Evolutionary conservation across 2,329 filamentous ascomycete species (phyloP).

Genomic region (Cladorrhinum sp.): DNA sequence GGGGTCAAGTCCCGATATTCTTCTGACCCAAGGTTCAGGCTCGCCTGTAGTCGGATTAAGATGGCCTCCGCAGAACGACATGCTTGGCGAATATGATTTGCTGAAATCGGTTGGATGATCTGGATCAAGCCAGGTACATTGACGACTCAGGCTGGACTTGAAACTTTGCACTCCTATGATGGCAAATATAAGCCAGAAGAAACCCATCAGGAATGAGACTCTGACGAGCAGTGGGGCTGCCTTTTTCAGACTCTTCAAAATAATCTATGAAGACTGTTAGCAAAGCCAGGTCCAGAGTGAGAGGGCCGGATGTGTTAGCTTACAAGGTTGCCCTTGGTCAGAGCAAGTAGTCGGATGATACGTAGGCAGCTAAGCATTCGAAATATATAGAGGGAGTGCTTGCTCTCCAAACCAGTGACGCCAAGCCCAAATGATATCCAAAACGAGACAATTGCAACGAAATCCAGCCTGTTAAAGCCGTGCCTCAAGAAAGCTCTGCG

Average conservation of each 20-base stretch:
- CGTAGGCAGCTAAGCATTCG: slow-evolving; percentile 95
- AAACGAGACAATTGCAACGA: slow-evolving; percentile 89
- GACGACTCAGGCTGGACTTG: slow-evolving; percentile 74
- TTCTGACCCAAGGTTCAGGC: slow-evolving; percentile 64
- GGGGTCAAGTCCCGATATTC: not conserved
- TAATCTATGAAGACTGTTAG: slow-evolving; percentile 57
- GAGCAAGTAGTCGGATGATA: slow-evolving; percentile 82
- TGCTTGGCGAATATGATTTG: slow-evolving; percentile 58
- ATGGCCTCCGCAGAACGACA: slow-evolving; percentile 85
- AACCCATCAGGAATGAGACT: slow-evolving; percentile 89
- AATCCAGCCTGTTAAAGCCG: slow-evolving; percentile 93
- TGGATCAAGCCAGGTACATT: slow-evolving; percentile 75
- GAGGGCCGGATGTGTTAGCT: slow-evolving; percentile 35
- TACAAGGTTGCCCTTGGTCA: slow-evolving; percentile 91
- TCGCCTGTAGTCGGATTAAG: slow-evolving; percentile 58
- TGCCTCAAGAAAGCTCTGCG: slow-evolving; percentile 90
- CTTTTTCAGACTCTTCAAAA: slow-evolving; percentile 91
- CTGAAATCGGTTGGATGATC: slow-evolving; percentile 51
- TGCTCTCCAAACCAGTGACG: slow-evolving; percentile 64
- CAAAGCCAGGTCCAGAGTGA: not conserved
- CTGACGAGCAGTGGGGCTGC: slow-evolving; percentile 87
- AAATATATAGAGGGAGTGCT: slow-evolving; percentile 79
- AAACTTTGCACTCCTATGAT: slow-evolving; percentile 97
- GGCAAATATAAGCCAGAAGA: slow-evolving; percentile 97
- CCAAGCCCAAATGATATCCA: slow-evolving; percentile 85